Evolutionary conservation across 148 eudicot species (phyloP).

Genomic region (Rhododendron ovatum): DNA sequence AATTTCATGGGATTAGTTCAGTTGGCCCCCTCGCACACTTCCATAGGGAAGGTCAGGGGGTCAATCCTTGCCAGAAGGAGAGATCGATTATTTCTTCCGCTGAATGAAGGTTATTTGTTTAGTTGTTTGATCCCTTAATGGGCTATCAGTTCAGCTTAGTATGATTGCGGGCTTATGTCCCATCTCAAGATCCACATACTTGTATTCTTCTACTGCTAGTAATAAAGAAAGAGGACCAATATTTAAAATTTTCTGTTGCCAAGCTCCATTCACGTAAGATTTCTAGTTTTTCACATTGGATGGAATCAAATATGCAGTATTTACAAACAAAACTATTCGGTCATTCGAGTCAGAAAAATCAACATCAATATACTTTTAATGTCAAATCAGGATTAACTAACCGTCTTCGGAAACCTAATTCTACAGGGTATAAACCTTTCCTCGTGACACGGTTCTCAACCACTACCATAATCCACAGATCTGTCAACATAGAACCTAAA

Average conservation of each 20-base stretch:
- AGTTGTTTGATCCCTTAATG: background rate
- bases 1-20: background rate
- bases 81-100: background rate
- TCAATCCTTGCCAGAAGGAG: background rate
- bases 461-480: constrained; percentile 1
- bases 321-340: background rate
- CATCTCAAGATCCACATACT: background rate
- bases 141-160: background rate
- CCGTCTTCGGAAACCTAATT: background rate
- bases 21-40: background rate
- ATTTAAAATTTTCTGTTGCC: background rate
- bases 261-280: background rate
- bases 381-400: too few species aligned
- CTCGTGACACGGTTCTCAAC: background rate
- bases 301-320: background rate
- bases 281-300: background rate
- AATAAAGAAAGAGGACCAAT: background rate
- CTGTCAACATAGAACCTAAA: background rate
- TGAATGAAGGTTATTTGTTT: background rate
- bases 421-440: background rate
- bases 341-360: background rate
- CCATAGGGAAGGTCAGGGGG: background rate
- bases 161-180: background rate
- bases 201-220: background rate
- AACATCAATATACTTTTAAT: too few species aligned